Evolutionary conservation across 2,329 filamentous ascomycete species (phyloP).

Genomic region (Phialophora macrospora): DNA sequence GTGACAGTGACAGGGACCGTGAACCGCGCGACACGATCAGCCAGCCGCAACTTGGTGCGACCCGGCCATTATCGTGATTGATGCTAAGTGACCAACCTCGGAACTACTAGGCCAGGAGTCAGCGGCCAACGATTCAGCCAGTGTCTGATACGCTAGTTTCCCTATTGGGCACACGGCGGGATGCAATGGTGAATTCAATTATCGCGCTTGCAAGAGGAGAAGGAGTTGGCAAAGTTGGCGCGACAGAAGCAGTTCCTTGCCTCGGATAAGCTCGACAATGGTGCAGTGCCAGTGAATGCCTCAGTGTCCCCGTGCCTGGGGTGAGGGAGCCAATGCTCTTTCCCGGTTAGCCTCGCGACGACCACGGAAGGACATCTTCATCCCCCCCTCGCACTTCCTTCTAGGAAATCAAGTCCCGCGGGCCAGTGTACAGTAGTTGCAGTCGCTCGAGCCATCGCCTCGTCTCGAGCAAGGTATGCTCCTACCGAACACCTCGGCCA

Average conservation of each 20-base stretch:
- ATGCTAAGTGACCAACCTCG: background rate
- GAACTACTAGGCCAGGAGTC: background rate
- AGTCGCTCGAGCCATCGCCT: background rate
- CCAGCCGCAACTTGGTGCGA: background rate
- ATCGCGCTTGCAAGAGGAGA: background rate
- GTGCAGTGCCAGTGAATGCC: too few species aligned
- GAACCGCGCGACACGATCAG: background rate
- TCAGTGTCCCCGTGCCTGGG: background rate
- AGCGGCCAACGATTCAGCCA: background rate
- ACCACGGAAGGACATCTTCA: background rate
- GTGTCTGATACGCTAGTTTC: background rate
- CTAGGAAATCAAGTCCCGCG: conserved; percentile 13
- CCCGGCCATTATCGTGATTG: background rate
- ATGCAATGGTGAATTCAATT: conserved; percentile 3
- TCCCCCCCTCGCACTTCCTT: background rate
- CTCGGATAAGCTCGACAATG: background rate
- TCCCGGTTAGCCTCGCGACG: background rate
- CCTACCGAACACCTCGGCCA: background rate
- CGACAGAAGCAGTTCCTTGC: background rate
- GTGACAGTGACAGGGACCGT: background rate
- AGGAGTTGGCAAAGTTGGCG: background rate
- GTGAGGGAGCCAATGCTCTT: background rate
- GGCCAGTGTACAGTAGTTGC: background rate
- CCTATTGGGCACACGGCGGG: background rate
- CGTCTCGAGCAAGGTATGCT: background rate